phyloP scores from a whole-genome alignment of 1,139 yeast genomes.

The Yamadazyma atlantica region DNA sequence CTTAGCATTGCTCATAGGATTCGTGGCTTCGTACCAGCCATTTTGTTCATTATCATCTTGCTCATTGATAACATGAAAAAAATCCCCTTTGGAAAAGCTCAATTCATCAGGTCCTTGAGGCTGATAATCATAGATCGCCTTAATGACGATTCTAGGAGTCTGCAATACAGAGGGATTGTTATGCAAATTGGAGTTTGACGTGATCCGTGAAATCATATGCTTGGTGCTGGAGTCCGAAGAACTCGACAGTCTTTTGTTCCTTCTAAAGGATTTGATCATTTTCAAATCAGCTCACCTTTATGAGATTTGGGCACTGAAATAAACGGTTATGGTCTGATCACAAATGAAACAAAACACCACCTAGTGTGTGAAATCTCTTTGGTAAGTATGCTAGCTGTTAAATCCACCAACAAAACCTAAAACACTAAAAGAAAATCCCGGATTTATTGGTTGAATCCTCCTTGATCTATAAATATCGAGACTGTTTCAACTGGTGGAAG shows the following conservation, averaged over 20 bases:
- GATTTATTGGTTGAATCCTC: neutral
- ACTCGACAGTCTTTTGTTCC: slow-evolving; percentile 41
- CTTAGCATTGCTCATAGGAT: slow-evolving; percentile 71
- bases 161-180: slow-evolving; percentile 25
- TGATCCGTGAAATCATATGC: slow-evolving; percentile 35
- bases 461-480: slow-evolving; percentile 1
- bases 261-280: slow-evolving; percentile 48
- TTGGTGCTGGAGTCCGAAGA: slow-evolving; percentile 38
- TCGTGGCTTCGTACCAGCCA: slow-evolving; percentile 87
- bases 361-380: too few species aligned
- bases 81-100: slow-evolving; percentile 77
- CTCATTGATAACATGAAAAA: slow-evolving; percentile 70
- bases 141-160: slow-evolving; percentile 78
- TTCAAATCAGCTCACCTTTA: neutral
- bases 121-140: slow-evolving; percentile 74
- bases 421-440: too few species aligned
- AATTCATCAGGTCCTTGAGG: slow-evolving; percentile 86
- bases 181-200: slow-evolving; percentile 18
- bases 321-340: too few species aligned
- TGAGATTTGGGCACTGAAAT: too few species aligned
- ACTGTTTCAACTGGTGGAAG: neutral
- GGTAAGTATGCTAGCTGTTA: too few species aligned
- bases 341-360: too few species aligned
- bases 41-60: slow-evolving; percentile 47
- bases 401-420: too few species aligned